phyloP scores from a whole-genome alignment of 192 early-diverging fungal genomes.

The Gonapodya prolifera region DNA sequence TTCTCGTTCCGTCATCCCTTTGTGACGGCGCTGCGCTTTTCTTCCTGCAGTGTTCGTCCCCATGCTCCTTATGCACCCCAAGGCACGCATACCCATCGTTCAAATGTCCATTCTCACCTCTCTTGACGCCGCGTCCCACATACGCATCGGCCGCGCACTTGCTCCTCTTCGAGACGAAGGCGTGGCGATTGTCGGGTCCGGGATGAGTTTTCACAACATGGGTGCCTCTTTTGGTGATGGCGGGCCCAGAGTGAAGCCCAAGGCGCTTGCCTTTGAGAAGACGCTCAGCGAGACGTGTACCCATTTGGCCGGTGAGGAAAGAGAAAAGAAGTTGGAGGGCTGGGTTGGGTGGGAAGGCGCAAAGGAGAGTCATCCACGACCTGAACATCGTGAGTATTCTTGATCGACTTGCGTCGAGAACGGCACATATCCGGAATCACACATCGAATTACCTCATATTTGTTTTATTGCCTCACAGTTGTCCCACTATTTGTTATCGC shows the following conservation, averaged over 20 bases:
- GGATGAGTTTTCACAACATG: slow-evolving; percentile 27
- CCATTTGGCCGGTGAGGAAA: background rate
- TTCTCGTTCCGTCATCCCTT: too few relatives aligned
- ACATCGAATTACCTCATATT: background rate
- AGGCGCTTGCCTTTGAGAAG: background rate
- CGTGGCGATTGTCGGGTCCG: slow-evolving; percentile 34
- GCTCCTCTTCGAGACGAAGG: slow-evolving; percentile 24
- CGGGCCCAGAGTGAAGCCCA: background rate
- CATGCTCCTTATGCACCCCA: slow-evolving; percentile 21
- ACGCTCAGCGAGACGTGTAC: background rate
- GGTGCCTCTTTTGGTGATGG: background rate
- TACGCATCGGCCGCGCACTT: slow-evolving; percentile 25
- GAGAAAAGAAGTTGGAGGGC: background rate
- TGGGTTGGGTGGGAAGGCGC: background rate
- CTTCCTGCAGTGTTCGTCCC: slow-evolving; percentile 29
- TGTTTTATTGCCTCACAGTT: background rate
- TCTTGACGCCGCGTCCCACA: slow-evolving; percentile 19
- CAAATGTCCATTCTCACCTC: slow-evolving; percentile 20
- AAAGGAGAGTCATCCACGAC: background rate
- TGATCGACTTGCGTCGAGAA: background rate
- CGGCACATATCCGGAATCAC: background rate
- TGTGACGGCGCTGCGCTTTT: too few relatives aligned
- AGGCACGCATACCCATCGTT: slow-evolving; percentile 28
- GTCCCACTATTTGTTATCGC: background rate
- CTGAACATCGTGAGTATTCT: background rate